Evolutionary conservation across 2,329 filamentous ascomycete genomes (phyloP).

Genomic region (Penicillium sp.): DNA sequence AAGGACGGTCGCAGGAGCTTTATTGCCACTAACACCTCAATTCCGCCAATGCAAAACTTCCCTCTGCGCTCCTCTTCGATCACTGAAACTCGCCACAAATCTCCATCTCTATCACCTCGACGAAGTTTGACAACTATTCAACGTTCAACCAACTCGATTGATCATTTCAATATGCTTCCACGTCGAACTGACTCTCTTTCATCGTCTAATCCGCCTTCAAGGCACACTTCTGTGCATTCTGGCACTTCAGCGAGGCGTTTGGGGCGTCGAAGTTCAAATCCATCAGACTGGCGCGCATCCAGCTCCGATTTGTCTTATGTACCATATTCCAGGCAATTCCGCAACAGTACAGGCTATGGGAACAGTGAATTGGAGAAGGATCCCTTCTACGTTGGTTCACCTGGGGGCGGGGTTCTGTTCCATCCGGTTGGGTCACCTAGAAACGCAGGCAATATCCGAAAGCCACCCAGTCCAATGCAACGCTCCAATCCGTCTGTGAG

Average conservation of each 20-base stretch:
- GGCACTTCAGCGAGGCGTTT: slow-evolving; percentile 11
- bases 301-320: slow-evolving; percentile 18
- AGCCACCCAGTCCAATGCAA: slow-evolving; percentile 25
- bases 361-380: slow-evolving; percentile 25
- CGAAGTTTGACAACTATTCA: slow-evolving; percentile 35
- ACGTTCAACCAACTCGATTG: slow-evolving; percentile 26
- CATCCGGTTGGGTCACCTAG: slow-evolving; percentile 20
- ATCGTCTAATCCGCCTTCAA: slow-evolving; percentile 20
- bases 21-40: slow-evolving; percentile 23
- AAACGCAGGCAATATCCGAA: slow-evolving; percentile 13
- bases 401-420: slow-evolving; percentile 19
- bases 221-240: slow-evolving; percentile 20
- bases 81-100: slow-evolving; percentile 22
- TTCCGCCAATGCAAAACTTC: slow-evolving; percentile 28
- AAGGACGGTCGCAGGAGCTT: slow-evolving; percentile 32
- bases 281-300: slow-evolving; percentile 13
- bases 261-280: slow-evolving; percentile 3
- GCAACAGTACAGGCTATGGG: slow-evolving; percentile 24
- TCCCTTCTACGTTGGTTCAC: slow-evolving; percentile 28
- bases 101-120: slow-evolving; percentile 31
- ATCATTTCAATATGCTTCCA: slow-evolving; percentile 27
- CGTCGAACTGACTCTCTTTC: slow-evolving; percentile 34
- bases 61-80: slow-evolving; percentile 30
- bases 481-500: slow-evolving; percentile 23
- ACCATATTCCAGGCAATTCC: slow-evolving; percentile 28